Evolutionary conservation across 768 basidiomycete species (phyloP), one percentile per base, ranked within the genome.

Genomic region (Favolaschia claudopus): DNA sequence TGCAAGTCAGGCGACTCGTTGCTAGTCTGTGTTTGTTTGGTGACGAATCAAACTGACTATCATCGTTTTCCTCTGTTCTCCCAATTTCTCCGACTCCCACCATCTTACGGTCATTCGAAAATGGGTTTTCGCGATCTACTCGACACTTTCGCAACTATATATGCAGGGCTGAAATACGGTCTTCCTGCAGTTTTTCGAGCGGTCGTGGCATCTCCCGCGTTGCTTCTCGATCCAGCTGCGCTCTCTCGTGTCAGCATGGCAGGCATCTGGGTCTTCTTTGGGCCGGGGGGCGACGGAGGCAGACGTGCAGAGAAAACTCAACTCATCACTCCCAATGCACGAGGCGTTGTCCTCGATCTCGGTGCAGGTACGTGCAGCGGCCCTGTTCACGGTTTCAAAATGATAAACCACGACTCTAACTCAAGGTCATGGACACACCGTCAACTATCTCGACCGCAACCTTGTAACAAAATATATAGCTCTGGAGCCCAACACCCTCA

Each of bases 391-490:
- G 5, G 42, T 63, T 19, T 29, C 37, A 29, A 45, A 22, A 37
- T 34, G 28, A 32, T 48, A 6, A 37, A 22, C 19, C 19, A 28
- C 45, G 27, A 5, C 29, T 40, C 22, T 10, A 6, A 39, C 27
- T 1, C 24, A 89, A n/a, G 89, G 85, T 0, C 78, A 85, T 59
- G 91, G 90, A 0, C 88, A 90, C 66, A 84, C 83, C 0, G 73
- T 79, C 9, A 77, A 77, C 24, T 92, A 92, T 64, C 81, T 93
- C 24, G 81, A 89, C 57, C 75, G 69, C 37, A 56, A 68, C 1
- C 75, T 72, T 28, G 86, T 92, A 22, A 79, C 83, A 1, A 85
- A 79, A 70, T 92, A 92, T 62, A 74, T 92, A 38, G 91, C 90
- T 0, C 69, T 92, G 7, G 91, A 92, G 67, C 90, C 91, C 12